phyloP scores from a whole-genome alignment of 495 filamentous ascomycete genomes.

The Trypethelium eluteriae region DNA sequence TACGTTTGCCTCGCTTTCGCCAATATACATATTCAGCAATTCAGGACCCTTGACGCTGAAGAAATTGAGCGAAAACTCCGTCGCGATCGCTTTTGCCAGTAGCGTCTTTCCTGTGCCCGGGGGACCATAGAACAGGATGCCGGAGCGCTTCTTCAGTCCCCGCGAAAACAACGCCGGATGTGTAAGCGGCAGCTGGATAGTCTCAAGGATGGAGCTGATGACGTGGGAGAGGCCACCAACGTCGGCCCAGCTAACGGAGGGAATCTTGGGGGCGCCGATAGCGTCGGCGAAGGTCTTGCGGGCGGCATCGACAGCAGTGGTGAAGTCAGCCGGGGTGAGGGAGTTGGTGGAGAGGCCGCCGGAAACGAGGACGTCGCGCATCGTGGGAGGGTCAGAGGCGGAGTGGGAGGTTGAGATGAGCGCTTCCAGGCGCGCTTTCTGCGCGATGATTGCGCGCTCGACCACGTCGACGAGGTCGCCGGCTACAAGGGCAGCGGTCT shows the following conservation, averaged over 20 bases:
- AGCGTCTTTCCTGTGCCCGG: slow-evolving; percentile 96
- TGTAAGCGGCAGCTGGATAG: slow-evolving; percentile 87
- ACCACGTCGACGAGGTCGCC: slow-evolving; percentile 92
- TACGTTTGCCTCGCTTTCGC: slow-evolving; percentile 96
- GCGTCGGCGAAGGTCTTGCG: slow-evolving; percentile 96
- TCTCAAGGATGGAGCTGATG: slow-evolving; percentile 93
- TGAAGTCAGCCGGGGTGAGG: slow-evolving; percentile 81
- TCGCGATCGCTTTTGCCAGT: slow-evolving; percentile 94
- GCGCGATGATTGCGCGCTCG: slow-evolving; percentile 73
- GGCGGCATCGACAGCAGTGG: slow-evolving; percentile 82
- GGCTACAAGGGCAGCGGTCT: slow-evolving; percentile 91
- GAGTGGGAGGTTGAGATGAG: slow-evolving; percentile 44
- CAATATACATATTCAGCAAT: slow-evolving; percentile 98
- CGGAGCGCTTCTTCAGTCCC: slow-evolving; percentile 97
- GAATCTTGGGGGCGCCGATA: slow-evolving; percentile 96
- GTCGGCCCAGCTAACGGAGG: slow-evolving; percentile 93
- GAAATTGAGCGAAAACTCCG: slow-evolving; percentile 97
- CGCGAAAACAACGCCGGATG: slow-evolving; percentile 92
- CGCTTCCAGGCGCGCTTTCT: slow-evolving; percentile 61
- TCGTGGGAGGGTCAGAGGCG: slow-evolving; percentile 40
- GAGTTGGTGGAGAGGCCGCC: slow-evolving; percentile 73
- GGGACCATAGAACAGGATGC: slow-evolving; percentile 95
- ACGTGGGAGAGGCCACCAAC: slow-evolving; percentile 90
- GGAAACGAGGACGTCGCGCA: slow-evolving; percentile 80
- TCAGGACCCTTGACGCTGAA: slow-evolving; percentile 98